phyloP scores from a whole-genome alignment of 768 basidiomycete genomes.

The Lyophyllum semitale region DNA sequence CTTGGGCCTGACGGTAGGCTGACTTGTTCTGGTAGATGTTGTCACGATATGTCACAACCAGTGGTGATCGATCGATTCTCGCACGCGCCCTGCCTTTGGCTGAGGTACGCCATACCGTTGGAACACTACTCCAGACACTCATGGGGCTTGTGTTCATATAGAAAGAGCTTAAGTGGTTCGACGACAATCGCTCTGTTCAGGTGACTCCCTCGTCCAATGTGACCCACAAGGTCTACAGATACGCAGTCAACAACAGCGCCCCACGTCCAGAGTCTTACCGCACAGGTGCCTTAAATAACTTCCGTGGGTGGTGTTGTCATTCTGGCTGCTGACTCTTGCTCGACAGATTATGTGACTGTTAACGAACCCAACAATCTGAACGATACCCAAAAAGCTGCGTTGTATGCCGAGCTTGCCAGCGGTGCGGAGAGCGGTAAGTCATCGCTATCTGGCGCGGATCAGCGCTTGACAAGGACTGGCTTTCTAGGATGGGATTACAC shows the following conservation, averaged over 20 bases:
- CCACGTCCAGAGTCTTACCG: conserved; percentile 88
- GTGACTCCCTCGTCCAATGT: conserved; percentile 70
- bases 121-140: not conserved
- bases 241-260: conserved; percentile 79
- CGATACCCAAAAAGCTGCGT: conserved; percentile 53
- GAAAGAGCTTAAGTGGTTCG: conserved; percentile 87
- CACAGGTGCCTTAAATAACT: conserved; percentile 43
- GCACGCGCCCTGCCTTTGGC: conserved; percentile 80
- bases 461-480: not conserved
- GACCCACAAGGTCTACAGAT: conserved; percentile 69
- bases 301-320: not conserved
- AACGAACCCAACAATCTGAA: conserved; percentile 69
- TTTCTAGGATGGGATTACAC: conserved; percentile 53
- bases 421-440: conserved; percentile 79
- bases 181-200: conserved; percentile 64
- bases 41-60: conserved; percentile 73
- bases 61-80: conserved; percentile 76
- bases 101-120: conserved; percentile 49
- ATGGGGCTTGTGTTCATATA: conserved; percentile 26
- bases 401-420: conserved; percentile 88
- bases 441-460: not conserved
- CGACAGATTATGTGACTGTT: conserved; percentile 75
- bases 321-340: conserved; percentile 9
- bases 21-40: conserved; percentile 64
- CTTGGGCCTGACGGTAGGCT: not conserved